A percentile compares a stretch with the other conserved stretches of the same genome.
phyloP scores from a whole-genome alignment of 2,329 filamentous ascomycete species.

The Colletotrichum sansevieriae region DNA sequence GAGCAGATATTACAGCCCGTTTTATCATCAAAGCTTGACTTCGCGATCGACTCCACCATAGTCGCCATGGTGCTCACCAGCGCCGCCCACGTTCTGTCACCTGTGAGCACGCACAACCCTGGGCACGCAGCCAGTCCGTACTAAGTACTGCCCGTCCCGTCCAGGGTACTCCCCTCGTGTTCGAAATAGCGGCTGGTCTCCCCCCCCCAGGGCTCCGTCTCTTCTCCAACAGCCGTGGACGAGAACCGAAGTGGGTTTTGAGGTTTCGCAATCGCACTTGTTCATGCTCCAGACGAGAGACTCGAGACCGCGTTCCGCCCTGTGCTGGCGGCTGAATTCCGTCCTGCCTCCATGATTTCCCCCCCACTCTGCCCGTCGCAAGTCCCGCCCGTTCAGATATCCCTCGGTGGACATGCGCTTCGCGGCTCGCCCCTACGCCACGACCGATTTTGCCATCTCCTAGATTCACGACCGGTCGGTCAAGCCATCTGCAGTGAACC shows the following conservation, averaged over 20 bases:
- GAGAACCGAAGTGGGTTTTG: constrained; percentile 15
- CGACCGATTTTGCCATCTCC: constrained; percentile 15
- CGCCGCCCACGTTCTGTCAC: too few species aligned
- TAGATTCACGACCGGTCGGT: not conserved
- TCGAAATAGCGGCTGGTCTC: not conserved
- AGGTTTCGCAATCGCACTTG: constrained; percentile 25
- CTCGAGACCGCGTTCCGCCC: not conserved
- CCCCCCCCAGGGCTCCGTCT: constrained; percentile 18
- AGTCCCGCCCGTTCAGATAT: not conserved
- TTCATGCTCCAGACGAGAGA: too few species aligned
- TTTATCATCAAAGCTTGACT: constrained; percentile 39
- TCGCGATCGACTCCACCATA: constrained; percentile 26
- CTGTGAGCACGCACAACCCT: not conserved
- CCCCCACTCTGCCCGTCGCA: constrained; percentile 1
- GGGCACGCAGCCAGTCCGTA: not conserved
- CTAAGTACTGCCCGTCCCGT: not conserved
- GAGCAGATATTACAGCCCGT: constrained; percentile 32
- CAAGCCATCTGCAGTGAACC: not conserved
- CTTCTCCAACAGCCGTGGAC: constrained; percentile 6
- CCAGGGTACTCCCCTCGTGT: not conserved
- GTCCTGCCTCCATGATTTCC: constrained; percentile 3
- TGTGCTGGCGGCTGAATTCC: constrained; percentile 36
- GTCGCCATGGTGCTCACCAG: not conserved
- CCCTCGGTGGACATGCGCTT: not conserved
- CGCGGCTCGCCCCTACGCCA: constrained; percentile 36